phyloP scores from a whole-genome alignment of 2,329 filamentous ascomycete species.

The Aspergillus fijiensis region DNA sequence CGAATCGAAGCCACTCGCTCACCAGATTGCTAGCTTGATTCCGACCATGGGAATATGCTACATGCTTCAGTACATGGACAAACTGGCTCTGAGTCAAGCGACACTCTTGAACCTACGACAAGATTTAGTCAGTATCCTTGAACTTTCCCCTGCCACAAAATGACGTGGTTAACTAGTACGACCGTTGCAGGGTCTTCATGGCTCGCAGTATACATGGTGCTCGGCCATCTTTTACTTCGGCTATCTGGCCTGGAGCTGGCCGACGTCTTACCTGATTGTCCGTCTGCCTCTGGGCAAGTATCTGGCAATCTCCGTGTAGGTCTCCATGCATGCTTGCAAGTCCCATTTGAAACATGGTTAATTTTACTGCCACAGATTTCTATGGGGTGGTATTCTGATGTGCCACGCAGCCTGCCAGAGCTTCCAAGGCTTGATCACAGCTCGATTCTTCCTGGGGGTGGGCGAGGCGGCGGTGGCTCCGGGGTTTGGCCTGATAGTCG shows the following conservation, averaged over 20 bases:
- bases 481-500: neutral
- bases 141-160: no score
- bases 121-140: no score
- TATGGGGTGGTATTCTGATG: neutral
- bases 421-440: neutral
- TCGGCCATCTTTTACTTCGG: conserved; percentile 13
- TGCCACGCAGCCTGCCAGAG: neutral
- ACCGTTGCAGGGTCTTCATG: conserved; percentile 1
- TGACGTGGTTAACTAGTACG: neutral
- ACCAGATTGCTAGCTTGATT: neutral
- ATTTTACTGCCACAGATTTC: neutral
- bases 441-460: neutral
- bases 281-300: neutral
- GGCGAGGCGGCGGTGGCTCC: neutral
- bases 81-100: conserved; percentile 8
- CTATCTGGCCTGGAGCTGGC: conserved; percentile 7
- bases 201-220: conserved; percentile 10
- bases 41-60: conserved; percentile 15
- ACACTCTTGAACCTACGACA: conserved; percentile 4
- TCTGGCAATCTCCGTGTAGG: neutral
- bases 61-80: conserved; percentile 18
- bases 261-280: neutral
- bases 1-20: no score
- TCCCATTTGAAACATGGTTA: no score
- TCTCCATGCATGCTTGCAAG: no score